Evolutionary conservation across 495 filamentous ascomycete species (phyloP).

Genomic region (Daldinia grandis): DNA sequence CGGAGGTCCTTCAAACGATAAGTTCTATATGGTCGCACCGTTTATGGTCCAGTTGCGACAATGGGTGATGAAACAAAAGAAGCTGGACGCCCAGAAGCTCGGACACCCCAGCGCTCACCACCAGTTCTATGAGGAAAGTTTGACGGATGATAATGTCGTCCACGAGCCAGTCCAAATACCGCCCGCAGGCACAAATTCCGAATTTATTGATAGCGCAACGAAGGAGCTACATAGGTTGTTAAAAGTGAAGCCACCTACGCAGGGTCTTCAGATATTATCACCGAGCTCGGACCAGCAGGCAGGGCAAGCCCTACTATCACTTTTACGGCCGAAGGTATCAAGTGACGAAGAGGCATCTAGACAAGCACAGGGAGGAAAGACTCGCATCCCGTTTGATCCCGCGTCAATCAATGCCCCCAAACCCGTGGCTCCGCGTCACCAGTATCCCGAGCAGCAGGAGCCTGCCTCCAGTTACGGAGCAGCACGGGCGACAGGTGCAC

Average conservation of each 20-base stretch:
- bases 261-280: constrained; percentile 51
- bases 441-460: constrained; percentile 50
- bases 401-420: constrained; percentile 47
- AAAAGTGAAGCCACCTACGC: constrained; percentile 63
- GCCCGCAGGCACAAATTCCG: constrained; percentile 6
- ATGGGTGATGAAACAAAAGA: constrained; percentile 88
- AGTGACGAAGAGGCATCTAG: constrained; percentile 24
- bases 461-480: constrained; percentile 48
- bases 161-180: constrained; percentile 21
- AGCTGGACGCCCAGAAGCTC: constrained; percentile 61
- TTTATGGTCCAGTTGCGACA: constrained; percentile 87
- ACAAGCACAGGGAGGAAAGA: constrained; percentile 30
- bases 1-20: constrained; percentile 73
- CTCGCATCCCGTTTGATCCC: constrained; percentile 55
- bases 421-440: constrained; percentile 52
- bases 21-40: constrained; percentile 97
- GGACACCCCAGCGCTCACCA: constrained; percentile 22
- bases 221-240: constrained; percentile 70
- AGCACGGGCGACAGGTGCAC: constrained; percentile 53
- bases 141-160: constrained; percentile 54
- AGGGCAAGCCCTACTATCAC: constrained; percentile 64
- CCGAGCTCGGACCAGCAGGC: constrained; percentile 36
- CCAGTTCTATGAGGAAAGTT: constrained; percentile 47
- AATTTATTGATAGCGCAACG: constrained; percentile 63
- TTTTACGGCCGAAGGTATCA: constrained; percentile 56